phyloP scores from a whole-genome alignment of 345 rosid species.

The Erysimum cheiranthoides region DNA sequence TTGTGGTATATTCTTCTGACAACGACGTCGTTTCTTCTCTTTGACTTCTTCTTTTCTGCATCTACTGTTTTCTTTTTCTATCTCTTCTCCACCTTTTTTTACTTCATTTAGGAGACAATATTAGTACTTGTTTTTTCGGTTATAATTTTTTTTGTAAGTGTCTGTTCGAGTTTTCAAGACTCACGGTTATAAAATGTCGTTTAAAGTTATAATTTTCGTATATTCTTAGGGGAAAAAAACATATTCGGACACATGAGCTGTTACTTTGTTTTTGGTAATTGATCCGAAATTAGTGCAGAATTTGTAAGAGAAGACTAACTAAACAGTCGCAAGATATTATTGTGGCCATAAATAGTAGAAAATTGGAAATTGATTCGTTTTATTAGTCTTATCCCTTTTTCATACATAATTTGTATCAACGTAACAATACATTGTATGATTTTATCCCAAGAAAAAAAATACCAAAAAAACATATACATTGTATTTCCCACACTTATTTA shows the following conservation, averaged over 20 bases:
- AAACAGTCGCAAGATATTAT: conserved; percentile 7
- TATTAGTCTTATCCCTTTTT: neutral
- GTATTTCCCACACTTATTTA: too few species aligned
- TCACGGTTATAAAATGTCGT: conserved; percentile 17
- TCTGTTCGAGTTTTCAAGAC: conserved; percentile 10
- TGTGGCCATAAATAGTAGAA: neutral
- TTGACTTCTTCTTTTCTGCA: conserved; percentile 37
- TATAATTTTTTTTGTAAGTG: neutral
- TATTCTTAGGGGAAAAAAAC: conserved; percentile 5
- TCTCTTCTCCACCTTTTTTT: conserved; percentile 20
- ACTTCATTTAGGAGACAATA: conserved; percentile 35
- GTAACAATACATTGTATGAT: too few species aligned
- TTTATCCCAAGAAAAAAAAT: too few species aligned
- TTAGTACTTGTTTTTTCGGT: conserved; percentile 32
- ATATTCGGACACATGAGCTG: conserved; percentile 33
- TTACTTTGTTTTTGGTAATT: conserved; percentile 17
- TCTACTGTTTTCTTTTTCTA: neutral
- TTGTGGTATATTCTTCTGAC: conserved; percentile 42
- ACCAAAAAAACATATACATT: too few species aligned
- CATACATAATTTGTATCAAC: neutral
- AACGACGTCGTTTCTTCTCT: conserved; percentile 35
- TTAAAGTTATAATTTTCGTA: conserved; percentile 19
- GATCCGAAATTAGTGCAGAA: conserved; percentile 18
- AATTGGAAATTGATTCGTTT: neutral
- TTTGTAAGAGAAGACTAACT: conserved; percentile 11